Percentiles rank a stretch among this genome's conserved stretches.
Conservation (phyloP, 2,329 filamentous ascomycete species). For the Magnaporthales sp. region DNA sequence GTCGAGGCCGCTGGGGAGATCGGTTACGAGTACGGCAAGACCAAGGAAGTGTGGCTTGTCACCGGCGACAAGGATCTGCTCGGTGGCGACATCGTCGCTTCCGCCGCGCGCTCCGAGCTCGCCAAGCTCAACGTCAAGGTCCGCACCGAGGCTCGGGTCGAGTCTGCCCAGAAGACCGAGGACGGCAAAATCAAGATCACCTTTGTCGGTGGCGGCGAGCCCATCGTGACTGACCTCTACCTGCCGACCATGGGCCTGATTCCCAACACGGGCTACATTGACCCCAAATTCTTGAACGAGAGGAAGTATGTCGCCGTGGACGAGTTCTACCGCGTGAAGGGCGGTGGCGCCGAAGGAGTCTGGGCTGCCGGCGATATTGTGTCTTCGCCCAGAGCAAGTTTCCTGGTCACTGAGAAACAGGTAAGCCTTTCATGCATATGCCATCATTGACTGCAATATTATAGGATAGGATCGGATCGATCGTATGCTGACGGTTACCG, state of each 20-base stretch:
- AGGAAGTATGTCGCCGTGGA: slow-evolving; percentile 39
- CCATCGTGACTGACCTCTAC: slow-evolving; percentile 38
- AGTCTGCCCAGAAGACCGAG: slow-evolving; percentile 19
- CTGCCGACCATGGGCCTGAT: slow-evolving; percentile 45
- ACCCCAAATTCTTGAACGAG: slow-evolving; percentile 31
- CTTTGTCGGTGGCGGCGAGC: slow-evolving; percentile 36
- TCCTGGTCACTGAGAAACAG: slow-evolving; percentile 38
- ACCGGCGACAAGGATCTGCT: slow-evolving; percentile 31
- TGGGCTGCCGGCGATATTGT: slow-evolving; percentile 49
- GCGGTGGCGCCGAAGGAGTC: slow-evolving; percentile 25
- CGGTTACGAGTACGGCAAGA: slow-evolving; percentile 35
- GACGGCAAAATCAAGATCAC: slow-evolving; percentile 39
- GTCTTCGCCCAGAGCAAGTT: slow-evolving; percentile 36
- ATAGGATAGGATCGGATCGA: not conserved
- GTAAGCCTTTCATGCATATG: slow-evolving; percentile 17
- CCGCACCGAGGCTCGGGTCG: slow-evolving; percentile 31
- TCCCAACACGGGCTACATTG: slow-evolving; percentile 47
- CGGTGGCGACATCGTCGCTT: slow-evolving; percentile 30
- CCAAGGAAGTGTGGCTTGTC: slow-evolving; percentile 41
- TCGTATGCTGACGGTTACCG: not conserved
- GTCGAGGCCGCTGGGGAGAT: slow-evolving; percentile 48
- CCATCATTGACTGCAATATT: not conserved
- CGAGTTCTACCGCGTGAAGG: slow-evolving; percentile 38
- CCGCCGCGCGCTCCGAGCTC: slow-evolving; percentile 38
- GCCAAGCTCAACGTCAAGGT: slow-evolving; percentile 43